These are phyloP conservation scores for Carnegiea gigantea DNA, from an alignment of 179 eudicot species.

Conservation along the genomic window DNA sequence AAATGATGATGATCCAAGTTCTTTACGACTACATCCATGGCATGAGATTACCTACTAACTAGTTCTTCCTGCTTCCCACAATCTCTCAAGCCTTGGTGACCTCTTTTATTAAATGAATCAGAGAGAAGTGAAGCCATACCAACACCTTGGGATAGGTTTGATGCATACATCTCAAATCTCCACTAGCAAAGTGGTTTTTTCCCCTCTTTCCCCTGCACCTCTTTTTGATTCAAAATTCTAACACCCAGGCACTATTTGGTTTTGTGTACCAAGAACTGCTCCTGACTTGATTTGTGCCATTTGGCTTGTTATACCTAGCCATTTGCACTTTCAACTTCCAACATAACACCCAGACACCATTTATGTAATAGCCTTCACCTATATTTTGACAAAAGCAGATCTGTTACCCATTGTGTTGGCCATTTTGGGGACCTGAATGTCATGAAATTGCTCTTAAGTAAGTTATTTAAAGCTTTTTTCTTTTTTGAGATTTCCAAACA, in stretches of 20 bases:
- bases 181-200: neutral
- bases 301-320: neutral
- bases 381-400: neutral
- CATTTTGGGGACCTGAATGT: too few relatives aligned
- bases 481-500: too few relatives aligned
- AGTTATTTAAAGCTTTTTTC: too few relatives aligned
- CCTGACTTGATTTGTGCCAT: neutral
- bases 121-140: neutral
- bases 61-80: too few relatives aligned
- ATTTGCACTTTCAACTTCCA: neutral
- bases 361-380: too few relatives aligned
- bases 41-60: too few relatives aligned
- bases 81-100: neutral
- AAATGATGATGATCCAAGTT: too few relatives aligned
- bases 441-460: too few relatives aligned
- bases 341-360: neutral
- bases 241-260: neutral
- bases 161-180: neutral
- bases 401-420: neutral
- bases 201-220: neutral
- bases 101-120: neutral
- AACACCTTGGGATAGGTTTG: neutral
- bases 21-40: too few relatives aligned
- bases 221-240: neutral
- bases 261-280: neutral